These are phyloP conservation scores for Pyrenula aspistea DNA, from an alignment of 495 filamentous ascomycete genomes.

Conservation along the genomic window DNA sequence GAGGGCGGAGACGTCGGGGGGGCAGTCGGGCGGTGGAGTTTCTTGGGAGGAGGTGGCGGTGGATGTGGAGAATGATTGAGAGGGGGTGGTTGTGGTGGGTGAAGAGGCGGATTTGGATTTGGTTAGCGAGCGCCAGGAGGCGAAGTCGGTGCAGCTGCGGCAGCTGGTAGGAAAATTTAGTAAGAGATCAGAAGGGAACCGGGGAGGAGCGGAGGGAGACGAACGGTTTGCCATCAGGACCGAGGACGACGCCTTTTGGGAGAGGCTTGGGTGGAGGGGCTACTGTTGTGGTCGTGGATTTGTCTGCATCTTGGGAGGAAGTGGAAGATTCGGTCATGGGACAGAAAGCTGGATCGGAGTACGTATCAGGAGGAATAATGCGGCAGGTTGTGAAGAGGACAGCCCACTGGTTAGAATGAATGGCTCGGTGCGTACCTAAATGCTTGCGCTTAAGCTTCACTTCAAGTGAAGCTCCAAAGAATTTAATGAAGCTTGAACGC, in stretches of 20 bases:
- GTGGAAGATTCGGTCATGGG: neutral
- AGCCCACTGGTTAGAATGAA: too few relatives aligned
- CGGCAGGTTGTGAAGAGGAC: too few relatives aligned
- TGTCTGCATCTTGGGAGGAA: neutral
- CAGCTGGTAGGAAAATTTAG: conserved; percentile 45
- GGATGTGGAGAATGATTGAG: conserved; percentile 7
- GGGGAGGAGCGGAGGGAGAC: conserved; percentile 16
- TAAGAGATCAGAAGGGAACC: neutral
- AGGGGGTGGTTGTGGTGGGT: conserved; percentile 4
- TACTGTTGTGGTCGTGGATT: neutral
- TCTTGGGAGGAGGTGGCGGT: conserved; percentile 8
- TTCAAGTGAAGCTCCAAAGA: too few relatives aligned
- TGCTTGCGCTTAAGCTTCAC: too few relatives aligned
- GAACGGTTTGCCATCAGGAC: conserved; percentile 93
- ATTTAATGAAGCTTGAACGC: too few relatives aligned
- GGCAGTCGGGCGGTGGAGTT: conserved; percentile 25
- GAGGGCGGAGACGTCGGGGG: conserved; percentile 59
- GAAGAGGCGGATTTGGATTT: conserved; percentile 30
- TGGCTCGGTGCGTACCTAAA: too few relatives aligned
- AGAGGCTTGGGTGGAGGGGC: conserved; percentile 23
- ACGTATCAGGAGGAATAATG: too few relatives aligned
- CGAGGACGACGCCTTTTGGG: conserved; percentile 76
- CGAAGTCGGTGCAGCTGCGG: conserved; percentile 70
- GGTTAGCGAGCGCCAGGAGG: conserved; percentile 55
- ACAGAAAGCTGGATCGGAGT: too few relatives aligned